phyloP scores from a whole-genome alignment of 2,329 filamentous ascomycete genomes.

The Penicillium sp. region DNA sequence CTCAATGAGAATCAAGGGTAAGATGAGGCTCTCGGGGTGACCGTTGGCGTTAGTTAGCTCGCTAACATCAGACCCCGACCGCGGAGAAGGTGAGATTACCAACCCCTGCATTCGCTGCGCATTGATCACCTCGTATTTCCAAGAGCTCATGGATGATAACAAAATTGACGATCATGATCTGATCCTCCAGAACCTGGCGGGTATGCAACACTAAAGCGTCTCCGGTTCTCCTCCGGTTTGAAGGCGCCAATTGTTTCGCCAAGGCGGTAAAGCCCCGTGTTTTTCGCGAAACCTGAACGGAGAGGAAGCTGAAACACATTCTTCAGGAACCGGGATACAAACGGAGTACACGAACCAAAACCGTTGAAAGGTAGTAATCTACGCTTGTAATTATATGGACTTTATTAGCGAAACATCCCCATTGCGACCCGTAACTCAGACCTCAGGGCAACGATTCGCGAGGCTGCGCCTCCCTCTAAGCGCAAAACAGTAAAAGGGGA shows the following conservation, averaged over 20 bases:
- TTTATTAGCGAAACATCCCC: slow-evolving; percentile 3
- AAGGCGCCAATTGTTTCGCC: not conserved
- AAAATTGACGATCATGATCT: not conserved
- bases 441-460: slow-evolving; percentile 8
- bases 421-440: not conserved
- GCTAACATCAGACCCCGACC: not conserved
- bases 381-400: not conserved
- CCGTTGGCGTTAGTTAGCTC: not conserved
- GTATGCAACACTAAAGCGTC: not conserved
- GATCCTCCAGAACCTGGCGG: not conserved
- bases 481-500: slow-evolving; percentile 12
- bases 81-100: not conserved
- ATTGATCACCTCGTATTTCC: slow-evolving; percentile 1
- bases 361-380: not conserved
- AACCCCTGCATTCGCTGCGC: not conserved
- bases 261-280: not conserved
- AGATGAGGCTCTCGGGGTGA: slow-evolving; percentile 8
- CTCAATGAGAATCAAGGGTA: not conserved
- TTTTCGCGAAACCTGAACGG: not conserved
- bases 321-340: not conserved
- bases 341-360: not conserved
- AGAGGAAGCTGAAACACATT: not conserved
- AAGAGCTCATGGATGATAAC: not conserved
- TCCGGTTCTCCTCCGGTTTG: not conserved
- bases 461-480: slow-evolving; percentile 14